phyloP scores from a whole-genome alignment of 305 asterid genomes.

The Fraxinus platypoda region DNA sequence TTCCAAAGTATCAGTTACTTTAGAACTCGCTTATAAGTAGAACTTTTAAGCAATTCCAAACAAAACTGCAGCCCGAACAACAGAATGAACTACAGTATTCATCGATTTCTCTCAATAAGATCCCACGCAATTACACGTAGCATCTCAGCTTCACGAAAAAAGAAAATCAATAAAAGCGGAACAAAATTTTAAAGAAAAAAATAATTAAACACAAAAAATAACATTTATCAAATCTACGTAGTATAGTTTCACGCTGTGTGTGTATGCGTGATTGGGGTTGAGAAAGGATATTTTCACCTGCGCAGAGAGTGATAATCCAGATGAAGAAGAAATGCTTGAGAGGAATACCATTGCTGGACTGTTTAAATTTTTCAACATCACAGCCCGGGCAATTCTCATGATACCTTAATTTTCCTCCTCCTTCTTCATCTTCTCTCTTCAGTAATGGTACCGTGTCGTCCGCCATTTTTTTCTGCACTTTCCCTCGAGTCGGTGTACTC shows the following conservation, averaged over 20 bases:
- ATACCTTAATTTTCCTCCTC: not conserved
- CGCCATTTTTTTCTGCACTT: conserved; percentile 3
- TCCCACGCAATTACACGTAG: not conserved
- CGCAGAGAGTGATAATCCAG: conserved; percentile 56
- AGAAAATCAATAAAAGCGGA: not conserved
- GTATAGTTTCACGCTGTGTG: not conserved
- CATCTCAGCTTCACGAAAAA: not conserved
- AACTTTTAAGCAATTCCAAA: not conserved
- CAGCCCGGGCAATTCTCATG: conserved; percentile 60
- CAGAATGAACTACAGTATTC: not conserved
- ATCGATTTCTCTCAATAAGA: not conserved
- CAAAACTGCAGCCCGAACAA: not conserved
- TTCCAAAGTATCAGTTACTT: not conserved
- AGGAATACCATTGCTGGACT: conserved; percentile 37
- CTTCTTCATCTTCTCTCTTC: conserved; percentile 18
- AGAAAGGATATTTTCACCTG: conserved; percentile 32
- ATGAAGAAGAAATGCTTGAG: conserved; percentile 43
- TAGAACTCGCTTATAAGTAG: not conserved
- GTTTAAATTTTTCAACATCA: conserved; percentile 37
- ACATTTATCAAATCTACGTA: not conserved
- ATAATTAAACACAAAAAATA: not conserved
- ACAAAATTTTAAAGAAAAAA: not conserved
- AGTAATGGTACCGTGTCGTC: conserved; percentile 24
- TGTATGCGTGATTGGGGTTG: not conserved
- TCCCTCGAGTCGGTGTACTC: not conserved